Evolutionary conservation across 305 asterid genomes (phyloP).

Genomic region (Fraxinus xanthoxyloides): DNA sequence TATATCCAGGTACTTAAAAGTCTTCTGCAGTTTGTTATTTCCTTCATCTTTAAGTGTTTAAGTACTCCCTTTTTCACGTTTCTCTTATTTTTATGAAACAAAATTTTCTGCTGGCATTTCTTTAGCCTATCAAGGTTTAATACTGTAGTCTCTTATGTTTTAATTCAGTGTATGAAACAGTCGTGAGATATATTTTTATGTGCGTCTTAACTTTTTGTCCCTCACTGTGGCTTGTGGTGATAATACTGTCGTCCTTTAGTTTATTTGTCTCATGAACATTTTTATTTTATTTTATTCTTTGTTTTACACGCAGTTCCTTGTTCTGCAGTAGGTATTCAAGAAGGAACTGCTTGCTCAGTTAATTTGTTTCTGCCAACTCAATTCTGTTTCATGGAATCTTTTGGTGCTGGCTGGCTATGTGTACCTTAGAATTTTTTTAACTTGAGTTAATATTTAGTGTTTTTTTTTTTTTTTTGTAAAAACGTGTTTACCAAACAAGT

Average conservation of each 20-base stretch:
- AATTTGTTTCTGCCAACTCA: background rate
- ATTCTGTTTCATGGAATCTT: background rate
- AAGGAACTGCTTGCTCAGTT: background rate
- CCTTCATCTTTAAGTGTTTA: slow-evolving; percentile 11
- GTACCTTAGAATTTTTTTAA: background rate
- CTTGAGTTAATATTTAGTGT: too few species aligned
- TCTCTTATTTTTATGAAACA: background rate
- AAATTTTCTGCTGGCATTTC: background rate
- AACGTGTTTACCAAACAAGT: too few species aligned
- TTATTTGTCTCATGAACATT: background rate
- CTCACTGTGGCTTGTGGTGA: background rate
- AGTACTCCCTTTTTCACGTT: background rate
- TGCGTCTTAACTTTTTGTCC: background rate
- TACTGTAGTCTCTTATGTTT: background rate
- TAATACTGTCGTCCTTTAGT: background rate
- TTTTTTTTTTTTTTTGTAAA: too few species aligned
- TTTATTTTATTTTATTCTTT: too few species aligned
- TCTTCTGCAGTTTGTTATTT: slow-evolving; percentile 12
- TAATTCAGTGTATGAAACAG: background rate
- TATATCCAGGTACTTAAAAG: slow-evolving; percentile 73
- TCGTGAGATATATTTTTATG: background rate
- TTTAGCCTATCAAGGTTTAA: slow-evolving; percentile 1
- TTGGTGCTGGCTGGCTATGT: background rate
- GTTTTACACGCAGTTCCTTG: background rate
- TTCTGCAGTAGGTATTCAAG: background rate